Conservation (phyloP, 1,284 basidiomycete species). For the Hypsizygus ulmarius region DNA sequence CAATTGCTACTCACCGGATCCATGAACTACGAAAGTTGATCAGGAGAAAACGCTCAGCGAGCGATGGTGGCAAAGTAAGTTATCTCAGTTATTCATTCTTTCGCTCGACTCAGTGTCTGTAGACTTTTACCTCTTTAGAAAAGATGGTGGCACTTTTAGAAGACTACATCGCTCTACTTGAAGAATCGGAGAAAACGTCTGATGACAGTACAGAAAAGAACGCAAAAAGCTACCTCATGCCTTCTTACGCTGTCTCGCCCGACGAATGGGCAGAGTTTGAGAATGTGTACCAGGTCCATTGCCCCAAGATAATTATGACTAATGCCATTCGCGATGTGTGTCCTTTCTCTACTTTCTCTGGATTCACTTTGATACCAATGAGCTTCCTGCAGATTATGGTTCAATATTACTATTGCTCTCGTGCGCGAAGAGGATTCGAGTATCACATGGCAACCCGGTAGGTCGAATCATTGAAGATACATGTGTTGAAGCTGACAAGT, state of each 20-base stretch:
- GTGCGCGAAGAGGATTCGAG: slow-evolving; percentile 73
- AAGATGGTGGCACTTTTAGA: slow-evolving; percentile 61
- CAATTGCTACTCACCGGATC: slow-evolving; percentile 59
- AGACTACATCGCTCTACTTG: slow-evolving; percentile 59
- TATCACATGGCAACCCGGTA: slow-evolving; percentile 88
- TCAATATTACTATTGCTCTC: slow-evolving; percentile 88
- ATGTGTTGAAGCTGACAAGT: slow-evolving; percentile 5
- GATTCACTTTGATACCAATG: slow-evolving; percentile 4
- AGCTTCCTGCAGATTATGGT: slow-evolving; percentile 62
- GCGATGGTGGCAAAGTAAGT: slow-evolving; percentile 14
- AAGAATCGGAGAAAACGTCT: slow-evolving; percentile 40
- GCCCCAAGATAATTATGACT: slow-evolving; percentile 81
- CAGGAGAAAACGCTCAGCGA: slow-evolving; percentile 14
- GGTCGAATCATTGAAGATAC: slow-evolving; percentile 22
- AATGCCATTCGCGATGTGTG: slow-evolving; percentile 76
- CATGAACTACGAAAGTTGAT: slow-evolving; percentile 43
- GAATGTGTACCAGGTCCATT: slow-evolving; percentile 90
- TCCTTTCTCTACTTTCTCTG: slow-evolving; percentile 11
- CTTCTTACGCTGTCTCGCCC: slow-evolving; percentile 60
- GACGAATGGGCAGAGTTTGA: slow-evolving; percentile 83
- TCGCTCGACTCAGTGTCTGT: slow-evolving; percentile 5
- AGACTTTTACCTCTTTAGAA: slow-evolving; percentile 29
- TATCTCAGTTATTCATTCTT: not conserved
- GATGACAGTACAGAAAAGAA: slow-evolving; percentile 30
- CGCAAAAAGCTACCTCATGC: slow-evolving; percentile 56